Percentiles rank a stretch among this genome's conserved stretches.
Evolutionary conservation across 441 rosid species (phyloP).

Genomic region (Eruca vesicaria): DNA sequence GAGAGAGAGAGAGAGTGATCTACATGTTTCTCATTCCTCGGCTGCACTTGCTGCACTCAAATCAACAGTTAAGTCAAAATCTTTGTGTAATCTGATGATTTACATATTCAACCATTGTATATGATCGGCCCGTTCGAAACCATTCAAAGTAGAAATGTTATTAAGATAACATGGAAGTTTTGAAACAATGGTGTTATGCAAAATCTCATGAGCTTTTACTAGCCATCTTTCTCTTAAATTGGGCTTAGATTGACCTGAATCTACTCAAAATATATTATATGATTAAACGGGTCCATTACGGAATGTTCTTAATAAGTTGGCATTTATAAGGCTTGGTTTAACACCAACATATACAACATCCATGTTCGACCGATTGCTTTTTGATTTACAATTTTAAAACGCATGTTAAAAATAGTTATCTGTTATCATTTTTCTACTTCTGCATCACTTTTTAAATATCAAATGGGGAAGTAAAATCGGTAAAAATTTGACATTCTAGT

Average conservation of each 20-base stretch:
- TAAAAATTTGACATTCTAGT: not conserved
- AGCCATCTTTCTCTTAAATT: not conserved
- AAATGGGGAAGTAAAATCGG: not conserved
- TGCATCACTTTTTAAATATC: not conserved
- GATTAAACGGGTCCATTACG: no score
- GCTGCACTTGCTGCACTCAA: constrained; percentile 87
- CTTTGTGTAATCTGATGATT: no score
- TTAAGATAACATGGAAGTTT: not conserved
- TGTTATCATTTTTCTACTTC: not conserved
- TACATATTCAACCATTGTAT: no score
- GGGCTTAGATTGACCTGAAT: not conserved
- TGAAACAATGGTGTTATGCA: not conserved
- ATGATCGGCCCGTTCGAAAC: no score
- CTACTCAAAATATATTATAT: not conserved
- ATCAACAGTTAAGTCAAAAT: constrained; percentile 67
- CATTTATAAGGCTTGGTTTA: not conserved
- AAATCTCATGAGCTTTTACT: not conserved
- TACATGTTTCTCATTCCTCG: constrained; percentile 27
- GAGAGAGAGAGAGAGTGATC: not conserved
- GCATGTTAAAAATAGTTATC: not conserved
- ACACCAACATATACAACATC: no score
- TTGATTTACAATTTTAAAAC: not conserved
- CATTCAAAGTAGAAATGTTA: not conserved
- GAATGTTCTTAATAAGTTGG: not conserved
- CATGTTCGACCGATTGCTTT: not conserved